phyloP scores from a whole-genome alignment of 2,329 filamentous ascomycete species.

The Corinectria fuckeliana region DNA sequence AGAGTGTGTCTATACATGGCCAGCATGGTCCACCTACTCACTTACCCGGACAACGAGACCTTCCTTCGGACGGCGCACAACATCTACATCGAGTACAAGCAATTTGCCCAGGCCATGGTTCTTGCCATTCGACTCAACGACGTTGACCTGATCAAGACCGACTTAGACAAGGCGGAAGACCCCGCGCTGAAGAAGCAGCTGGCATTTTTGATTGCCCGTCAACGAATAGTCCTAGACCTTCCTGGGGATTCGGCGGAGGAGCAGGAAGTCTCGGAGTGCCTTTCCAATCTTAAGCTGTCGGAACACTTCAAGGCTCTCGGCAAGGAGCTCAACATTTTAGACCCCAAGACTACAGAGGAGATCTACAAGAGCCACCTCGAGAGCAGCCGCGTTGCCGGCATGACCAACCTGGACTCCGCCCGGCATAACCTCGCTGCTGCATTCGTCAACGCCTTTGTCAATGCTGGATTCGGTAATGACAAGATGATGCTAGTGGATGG shows the following conservation, averaged over 20 bases:
- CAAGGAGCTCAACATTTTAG: constrained; percentile 95
- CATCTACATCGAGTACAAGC: constrained; percentile 93
- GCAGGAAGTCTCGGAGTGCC: constrained; percentile 77
- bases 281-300: constrained; percentile 86
- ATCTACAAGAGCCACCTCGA: constrained; percentile 99
- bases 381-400: constrained; percentile 87
- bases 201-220: constrained; percentile 88
- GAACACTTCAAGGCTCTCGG: constrained; percentile 93
- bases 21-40: constrained; percentile 97
- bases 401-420: constrained; percentile 95
- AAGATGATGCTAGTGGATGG: constrained; percentile 96
- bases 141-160: constrained; percentile 77
- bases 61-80: constrained; percentile 92
- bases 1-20: constrained; percentile 98
- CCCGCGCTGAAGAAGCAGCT: constrained; percentile 89
- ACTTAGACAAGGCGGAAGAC: constrained; percentile 82
- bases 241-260: constrained; percentile 72
- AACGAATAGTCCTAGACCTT: constrained; percentile 83
- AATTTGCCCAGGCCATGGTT: constrained; percentile 91
- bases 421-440: constrained; percentile 94
- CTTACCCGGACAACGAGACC: constrained; percentile 95
- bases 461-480: constrained; percentile 92
- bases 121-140: constrained; percentile 95
- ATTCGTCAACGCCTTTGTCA: constrained; percentile 97
- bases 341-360: constrained; percentile 96